Evolutionary conservation across 1,139 yeast species (phyloP), one percentile per base, ranked within the genome.

Genomic region (Nematodospora anomalae): DNA sequence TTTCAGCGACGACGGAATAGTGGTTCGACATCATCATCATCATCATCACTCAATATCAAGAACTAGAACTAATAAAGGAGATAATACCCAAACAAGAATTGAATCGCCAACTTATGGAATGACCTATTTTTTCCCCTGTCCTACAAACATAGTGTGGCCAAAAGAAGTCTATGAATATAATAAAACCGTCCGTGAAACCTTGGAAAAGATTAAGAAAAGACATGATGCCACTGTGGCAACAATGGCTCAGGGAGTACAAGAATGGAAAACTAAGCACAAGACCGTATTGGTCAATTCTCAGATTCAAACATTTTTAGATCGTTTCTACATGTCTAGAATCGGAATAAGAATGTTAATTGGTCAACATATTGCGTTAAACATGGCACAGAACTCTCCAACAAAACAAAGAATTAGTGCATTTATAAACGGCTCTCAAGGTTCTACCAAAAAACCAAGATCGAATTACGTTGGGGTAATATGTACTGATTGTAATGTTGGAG

Each of bases 221-320:
- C 96, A 89, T 56, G 96, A 89, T 61, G 95, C 96, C 2, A 90
- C 95, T 0, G 96, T 89, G 9, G 85, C 95, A 8, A 88, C 96
- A 0, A 83, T 89, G 60, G 96, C 96, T 1, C 90, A 86, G 51
- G 96, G 96, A 13, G 95, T 88, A 7, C 81, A 83, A 52, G 95
- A 86, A 60, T 89, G 96, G 96, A 88, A 88, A 55, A 58, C 51
- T 42, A 76, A 70, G 47, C 74, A 73, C 50, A 66, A 66, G 49
- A 69, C 70, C 2, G 63, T 68, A 27, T 67, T 55, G 47, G 78
- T 70, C 26, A 81, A 80, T 49, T 76, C 86, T 22, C 74, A 80
- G 14, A 79, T 87, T 33, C 95, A 87, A 57, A 74, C 82, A 10
- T 87, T 87, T 52, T 66, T 87, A 46, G 95, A 87, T 58, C 60